These are phyloP conservation scores for Trypanosoma melophagium DNA, from an alignment of 208 protist species.

Conservation along the genomic window DNA sequence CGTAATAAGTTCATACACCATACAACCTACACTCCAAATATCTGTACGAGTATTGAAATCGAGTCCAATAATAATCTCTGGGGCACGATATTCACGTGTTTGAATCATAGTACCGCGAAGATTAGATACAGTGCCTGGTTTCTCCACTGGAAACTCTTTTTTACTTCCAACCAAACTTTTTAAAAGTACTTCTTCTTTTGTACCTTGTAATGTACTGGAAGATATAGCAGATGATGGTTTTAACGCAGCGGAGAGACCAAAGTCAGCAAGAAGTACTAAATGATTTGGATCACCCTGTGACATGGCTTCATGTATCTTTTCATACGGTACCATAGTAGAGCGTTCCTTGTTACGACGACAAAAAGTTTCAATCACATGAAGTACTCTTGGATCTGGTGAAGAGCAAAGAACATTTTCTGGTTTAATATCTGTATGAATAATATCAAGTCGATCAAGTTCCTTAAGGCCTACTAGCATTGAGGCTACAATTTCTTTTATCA, in stretches of 20 bases:
- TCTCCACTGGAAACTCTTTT: slow-evolving; percentile 58
- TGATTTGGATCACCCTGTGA: slow-evolving; percentile 42
- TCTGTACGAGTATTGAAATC: slow-evolving; percentile 88
- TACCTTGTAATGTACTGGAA: neutral
- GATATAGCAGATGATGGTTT: slow-evolving; percentile 49
- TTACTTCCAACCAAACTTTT: slow-evolving; percentile 46
- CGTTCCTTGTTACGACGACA: slow-evolving; percentile 54
- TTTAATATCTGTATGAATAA: slow-evolving; percentile 93
- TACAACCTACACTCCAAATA: slow-evolving; percentile 91
- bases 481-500: slow-evolving; percentile 77
- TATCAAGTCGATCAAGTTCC: slow-evolving; percentile 66
- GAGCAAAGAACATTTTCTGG: slow-evolving; percentile 88
- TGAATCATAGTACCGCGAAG: slow-evolving; percentile 77
- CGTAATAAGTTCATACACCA: slow-evolving; percentile 86
- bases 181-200: slow-evolving; percentile 24
- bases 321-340: slow-evolving; percentile 27
- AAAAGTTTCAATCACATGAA: slow-evolving; percentile 64
- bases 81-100: slow-evolving; percentile 90
- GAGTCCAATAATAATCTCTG: slow-evolving; percentile 86
- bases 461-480: slow-evolving; percentile 70
- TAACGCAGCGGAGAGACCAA: slow-evolving; percentile 73
- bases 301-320: slow-evolving; percentile 21
- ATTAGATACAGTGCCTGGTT: slow-evolving; percentile 63
- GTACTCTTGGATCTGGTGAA: slow-evolving; percentile 59
- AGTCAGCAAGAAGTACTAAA: slow-evolving; percentile 72